Percentiles rank a stretch among this genome's conserved stretches.
phyloP scores from a whole-genome alignment of 768 basidiomycete genomes.

The Kwoniella mangroviensis region DNA sequence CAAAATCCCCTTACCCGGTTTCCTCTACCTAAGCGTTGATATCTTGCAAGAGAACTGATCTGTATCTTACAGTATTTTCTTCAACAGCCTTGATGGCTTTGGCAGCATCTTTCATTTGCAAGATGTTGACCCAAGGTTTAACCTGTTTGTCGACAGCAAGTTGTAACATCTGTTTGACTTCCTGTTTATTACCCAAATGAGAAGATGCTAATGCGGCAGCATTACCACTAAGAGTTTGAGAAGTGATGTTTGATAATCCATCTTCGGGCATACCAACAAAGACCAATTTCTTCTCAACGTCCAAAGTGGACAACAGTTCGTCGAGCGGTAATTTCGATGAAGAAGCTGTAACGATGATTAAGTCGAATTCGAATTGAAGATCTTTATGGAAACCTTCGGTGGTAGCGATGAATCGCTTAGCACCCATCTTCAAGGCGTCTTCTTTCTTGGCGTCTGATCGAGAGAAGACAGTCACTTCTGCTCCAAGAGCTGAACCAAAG shows the following conservation, averaged over 20 bases:
- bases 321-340: constrained; percentile 61
- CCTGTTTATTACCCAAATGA: constrained; percentile 66
- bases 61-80: constrained; percentile 64
- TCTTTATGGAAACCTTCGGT: constrained; percentile 50
- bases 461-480: constrained; percentile 68
- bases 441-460: constrained; percentile 66
- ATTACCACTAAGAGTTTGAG: constrained; percentile 58
- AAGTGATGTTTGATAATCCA: constrained; percentile 59
- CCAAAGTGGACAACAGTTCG: constrained; percentile 64
- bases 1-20: background rate
- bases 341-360: constrained; percentile 61
- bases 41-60: constrained; percentile 62
- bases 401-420: constrained; percentile 64
- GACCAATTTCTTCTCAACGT: constrained; percentile 65
- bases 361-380: constrained; percentile 57
- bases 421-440: constrained; percentile 64
- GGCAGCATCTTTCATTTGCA: constrained; percentile 64
- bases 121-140: constrained; percentile 63
- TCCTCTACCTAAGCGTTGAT: constrained; percentile 21
- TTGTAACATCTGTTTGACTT: constrained; percentile 67
- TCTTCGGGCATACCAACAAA: constrained; percentile 67
- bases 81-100: constrained; percentile 64
- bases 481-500: constrained; percentile 66
- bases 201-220: constrained; percentile 53
- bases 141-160: constrained; percentile 67